Conservation (phyloP, 1,284 basidiomycete species). For the Lentinula novae-zelandiae region DNA sequence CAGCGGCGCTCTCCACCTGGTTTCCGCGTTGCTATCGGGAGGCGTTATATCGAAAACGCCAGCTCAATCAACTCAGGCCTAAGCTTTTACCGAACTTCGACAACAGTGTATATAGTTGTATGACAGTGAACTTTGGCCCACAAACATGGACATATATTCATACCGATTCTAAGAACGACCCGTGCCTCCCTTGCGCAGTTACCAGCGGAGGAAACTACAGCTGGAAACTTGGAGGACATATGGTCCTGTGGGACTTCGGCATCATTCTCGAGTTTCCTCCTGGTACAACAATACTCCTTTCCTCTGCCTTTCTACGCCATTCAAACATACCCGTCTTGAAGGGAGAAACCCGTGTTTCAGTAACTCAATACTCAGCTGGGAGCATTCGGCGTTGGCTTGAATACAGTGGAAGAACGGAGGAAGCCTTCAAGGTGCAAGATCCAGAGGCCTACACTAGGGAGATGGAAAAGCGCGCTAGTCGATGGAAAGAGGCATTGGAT, state of each 20-base stretch:
- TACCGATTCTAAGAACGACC: slow-evolving; percentile 9
- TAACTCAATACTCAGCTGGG: slow-evolving; percentile 13
- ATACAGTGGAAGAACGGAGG: slow-evolving; percentile 1
- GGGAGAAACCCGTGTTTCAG: slow-evolving; percentile 1
- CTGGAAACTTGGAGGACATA: too few relatives aligned
- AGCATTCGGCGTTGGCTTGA: slow-evolving; percentile 7
- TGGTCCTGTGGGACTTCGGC: too few relatives aligned
- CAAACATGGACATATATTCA: slow-evolving; percentile 4
- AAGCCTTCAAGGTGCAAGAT: background rate
- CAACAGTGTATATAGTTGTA: background rate
- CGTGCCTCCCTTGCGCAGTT: slow-evolving; percentile 11
- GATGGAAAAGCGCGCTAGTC: too few relatives aligned
- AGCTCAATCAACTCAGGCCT: background rate
- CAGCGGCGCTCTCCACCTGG: too few relatives aligned
- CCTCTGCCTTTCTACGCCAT: slow-evolving; percentile 13
- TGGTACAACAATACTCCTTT: slow-evolving; percentile 5
- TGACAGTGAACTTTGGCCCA: slow-evolving; percentile 10
- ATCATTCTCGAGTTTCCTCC: background rate
- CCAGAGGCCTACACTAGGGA: too few relatives aligned
- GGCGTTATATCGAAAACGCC: too few relatives aligned
- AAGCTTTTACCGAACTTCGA: background rate
- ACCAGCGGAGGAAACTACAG: slow-evolving; percentile 5
- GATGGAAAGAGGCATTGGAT: too few relatives aligned
- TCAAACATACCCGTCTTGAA: slow-evolving; percentile 6
- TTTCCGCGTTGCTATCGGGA: background rate